These are phyloP conservation scores for Warburgia ugandensis DNA, from an alignment of 164 flowering plant species.

Conservation along the genomic window DNA sequence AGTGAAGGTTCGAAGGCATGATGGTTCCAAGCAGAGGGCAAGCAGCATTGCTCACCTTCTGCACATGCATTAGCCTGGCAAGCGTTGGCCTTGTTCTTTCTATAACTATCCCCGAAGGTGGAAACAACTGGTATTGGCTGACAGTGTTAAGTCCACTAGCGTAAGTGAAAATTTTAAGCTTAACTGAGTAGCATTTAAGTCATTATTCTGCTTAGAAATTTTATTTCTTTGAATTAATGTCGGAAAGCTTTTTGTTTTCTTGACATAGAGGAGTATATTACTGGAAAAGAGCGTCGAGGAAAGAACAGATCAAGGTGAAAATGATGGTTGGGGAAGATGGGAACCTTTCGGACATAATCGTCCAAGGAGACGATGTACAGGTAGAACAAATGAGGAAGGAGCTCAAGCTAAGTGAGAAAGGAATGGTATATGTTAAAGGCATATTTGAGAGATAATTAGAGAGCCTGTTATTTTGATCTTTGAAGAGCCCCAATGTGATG, in stretches of 20 bases:
- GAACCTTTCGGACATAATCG: conserved; percentile 61
- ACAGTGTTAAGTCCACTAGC: conserved; percentile 81
- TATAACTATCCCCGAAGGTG: conserved; percentile 77
- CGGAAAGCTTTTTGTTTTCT: neutral
- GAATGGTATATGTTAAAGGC: conserved; percentile 96
- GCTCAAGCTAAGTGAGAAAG: conserved; percentile 78
- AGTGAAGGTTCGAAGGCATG: conserved; percentile 85
- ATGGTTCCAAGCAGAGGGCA: conserved; percentile 91
- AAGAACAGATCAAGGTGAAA: conserved; percentile 88
- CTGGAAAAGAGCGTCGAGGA: conserved; percentile 84
- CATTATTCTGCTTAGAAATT: neutral
- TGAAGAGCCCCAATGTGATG: neutral
- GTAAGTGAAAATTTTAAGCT: conserved; percentile 34
- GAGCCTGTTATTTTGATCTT: too few relatives aligned
- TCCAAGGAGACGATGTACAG: conserved; percentile 94
- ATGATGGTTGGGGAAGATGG: conserved; percentile 70
- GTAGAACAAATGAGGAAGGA: conserved; percentile 88
- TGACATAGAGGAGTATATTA: conserved; percentile 71
- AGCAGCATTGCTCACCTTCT: conserved; percentile 91
- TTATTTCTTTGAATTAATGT: neutral
- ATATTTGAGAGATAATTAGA: conserved; percentile 65
- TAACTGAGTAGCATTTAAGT: too few relatives aligned
- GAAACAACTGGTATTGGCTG: conserved; percentile 78
- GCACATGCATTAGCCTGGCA: conserved; percentile 86
- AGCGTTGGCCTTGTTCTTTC: conserved; percentile 95